Evolutionary conservation across 192 early-diverging fungal species (phyloP), one percentile per base, ranked within the genome.

Genomic region (Gaertneriomyces sp.): DNA sequence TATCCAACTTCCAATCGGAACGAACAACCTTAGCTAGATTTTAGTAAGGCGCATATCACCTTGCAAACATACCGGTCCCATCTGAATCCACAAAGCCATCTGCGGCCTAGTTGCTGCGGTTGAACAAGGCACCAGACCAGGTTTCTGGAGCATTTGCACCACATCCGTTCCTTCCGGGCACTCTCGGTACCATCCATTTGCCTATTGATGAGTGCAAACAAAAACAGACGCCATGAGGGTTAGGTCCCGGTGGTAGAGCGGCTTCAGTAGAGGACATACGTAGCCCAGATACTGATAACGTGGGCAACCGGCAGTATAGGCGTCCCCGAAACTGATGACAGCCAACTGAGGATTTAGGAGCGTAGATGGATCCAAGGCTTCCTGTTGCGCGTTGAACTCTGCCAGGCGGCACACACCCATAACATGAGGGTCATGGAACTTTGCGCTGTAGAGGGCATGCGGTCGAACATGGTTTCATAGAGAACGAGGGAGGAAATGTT

Each of bases 321-420:
- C 59, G 43, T 60, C 59, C 7, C 5, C 9, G 10, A 60, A 16
- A 38, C 59, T 60, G 44, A 60, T 60, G 0, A 60, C 1, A 1
- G 59, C 59, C 41, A 60, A 1, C 39, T 14, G 6, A 46, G 59
- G 42, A 43, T 60, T 60, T 45, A 45, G 5, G 14, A 7, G 8
- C 1, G 59, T 60, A 7, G 59, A 33, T 38, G 59, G 59, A 45
- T 60, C 59, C 5, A 38, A 8, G 16, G 56, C 19, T 58, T 58
- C 56, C 38, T 20, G n/a, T 5, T 14, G 38, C n/a, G 25, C 39
- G 14, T 7, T 14, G 52, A n/a, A 49, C 77, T 90, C 90, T 11
- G 95, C 93, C 75, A 95, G 93, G 61, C 95, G 92, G 77, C 95
- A 95, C 47, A 95, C 79, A 7, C 95, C 95, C 77, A 91, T 89